Base-by-base conservation (phyloP, 305 asterid species). In the Striga hermonthica region DNA sequence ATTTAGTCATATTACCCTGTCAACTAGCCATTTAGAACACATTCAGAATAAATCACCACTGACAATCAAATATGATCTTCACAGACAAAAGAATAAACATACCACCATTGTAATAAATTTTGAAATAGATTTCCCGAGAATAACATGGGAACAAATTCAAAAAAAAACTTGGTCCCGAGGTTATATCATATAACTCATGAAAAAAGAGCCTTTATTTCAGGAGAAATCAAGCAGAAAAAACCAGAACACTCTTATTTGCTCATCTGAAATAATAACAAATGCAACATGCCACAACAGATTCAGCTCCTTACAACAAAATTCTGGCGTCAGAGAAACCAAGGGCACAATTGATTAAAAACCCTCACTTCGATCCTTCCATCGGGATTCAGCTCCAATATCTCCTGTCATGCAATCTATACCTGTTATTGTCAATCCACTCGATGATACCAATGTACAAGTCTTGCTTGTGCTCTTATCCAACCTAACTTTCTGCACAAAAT, bases 321-420 rank as follows among this genome's bases (percentile, higher is more conserved):
- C 31, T 22, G 31, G 31, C 31, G 1, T 22, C 1, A 22, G 31
- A 22, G 31, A 22, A 22, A 22, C 31, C n/a, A n/a, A 22, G 2
- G 31, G 31, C 31, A 22, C 31, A 2, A 22, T 22, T 22, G 31
- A 22, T 22, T 22, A 22, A 22, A 2, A 22, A 22, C 31, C 31
- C 31, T 22, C 31, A n/a, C n/a, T 35, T 52, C 2, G 57, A 52
- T 52, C 22, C 57, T 4, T 52, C 57, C 0, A 35, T 52, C 3
- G 57, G 57, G 62, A 92, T 79, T 34, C 93, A 88, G 74, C 75
- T 89, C 98, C 98, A 92, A 45, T 92, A 90, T 78, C 98, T 78
- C 78, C 98, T 44, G 62, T 92, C 98, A 65, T n/a, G n/a, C n/a
- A n/a, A n/a, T 84, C 96, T 37, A 92, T 86, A 67, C 98, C 98